These are phyloP conservation scores for Geotrichum bryndzae DNA, from an alignment of 1,139 yeast genomes.

Conservation along the genomic window DNA sequence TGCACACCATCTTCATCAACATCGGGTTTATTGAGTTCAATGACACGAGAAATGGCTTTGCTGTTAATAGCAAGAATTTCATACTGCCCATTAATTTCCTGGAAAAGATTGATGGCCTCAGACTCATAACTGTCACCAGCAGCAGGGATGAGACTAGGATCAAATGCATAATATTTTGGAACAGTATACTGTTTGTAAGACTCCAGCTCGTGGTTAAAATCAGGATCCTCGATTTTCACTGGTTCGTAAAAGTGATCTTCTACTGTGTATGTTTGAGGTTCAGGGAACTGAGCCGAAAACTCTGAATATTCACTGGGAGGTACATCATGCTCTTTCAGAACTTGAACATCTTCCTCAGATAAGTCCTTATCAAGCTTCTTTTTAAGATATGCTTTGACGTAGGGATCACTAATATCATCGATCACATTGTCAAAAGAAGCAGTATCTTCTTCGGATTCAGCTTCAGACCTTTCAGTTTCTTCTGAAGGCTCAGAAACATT, in stretches of 20 bases:
- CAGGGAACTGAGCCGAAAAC: slow-evolving; percentile 9
- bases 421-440: background rate
- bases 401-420: slow-evolving; percentile 10
- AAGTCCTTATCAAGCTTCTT: slow-evolving; percentile 1
- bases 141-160: background rate
- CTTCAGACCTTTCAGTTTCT: background rate
- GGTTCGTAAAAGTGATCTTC: slow-evolving; percentile 14
- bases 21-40: slow-evolving; percentile 8
- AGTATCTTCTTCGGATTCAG: slow-evolving; percentile 4
- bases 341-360: slow-evolving; percentile 11
- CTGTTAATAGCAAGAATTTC: slow-evolving; percentile 15
- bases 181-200: background rate
- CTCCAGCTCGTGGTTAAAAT: slow-evolving; percentile 3
- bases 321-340: background rate
- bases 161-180: slow-evolving; percentile 1
- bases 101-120: slow-evolving; percentile 14
- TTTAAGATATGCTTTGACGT: slow-evolving; percentile 4
- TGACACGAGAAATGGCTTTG: slow-evolving; percentile 5
- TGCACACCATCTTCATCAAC: slow-evolving; percentile 4
- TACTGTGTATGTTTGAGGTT: slow-evolving; percentile 5
- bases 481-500: background rate
- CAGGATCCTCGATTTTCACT: slow-evolving; percentile 6
- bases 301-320: background rate
- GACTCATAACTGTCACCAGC: slow-evolving; percentile 10
- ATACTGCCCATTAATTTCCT: slow-evolving; percentile 23